Evolutionary conservation across 495 filamentous ascomycete species (phyloP).

Genomic region (Annulohypoxylon stygium): DNA sequence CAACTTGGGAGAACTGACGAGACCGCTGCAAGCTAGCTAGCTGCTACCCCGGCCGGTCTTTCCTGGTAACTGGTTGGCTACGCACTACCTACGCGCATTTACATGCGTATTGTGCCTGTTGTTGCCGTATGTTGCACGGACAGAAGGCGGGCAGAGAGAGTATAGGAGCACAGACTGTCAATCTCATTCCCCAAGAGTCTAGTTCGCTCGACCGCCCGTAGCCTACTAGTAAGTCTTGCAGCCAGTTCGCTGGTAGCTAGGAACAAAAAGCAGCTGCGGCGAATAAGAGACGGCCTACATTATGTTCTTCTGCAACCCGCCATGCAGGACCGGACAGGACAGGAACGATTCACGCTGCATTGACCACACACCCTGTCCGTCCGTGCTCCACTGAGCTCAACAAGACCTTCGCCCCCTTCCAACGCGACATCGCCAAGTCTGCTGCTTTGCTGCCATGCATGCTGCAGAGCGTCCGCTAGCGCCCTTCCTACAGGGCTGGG

Average conservation of each 20-base stretch:
- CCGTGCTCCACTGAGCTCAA: slow-evolving; percentile 33
- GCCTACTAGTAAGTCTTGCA: slow-evolving; percentile 31
- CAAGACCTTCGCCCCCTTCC: slow-evolving; percentile 37
- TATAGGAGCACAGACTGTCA: slow-evolving; percentile 34
- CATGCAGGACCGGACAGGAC: slow-evolving; percentile 49
- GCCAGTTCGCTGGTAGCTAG: slow-evolving; percentile 44
- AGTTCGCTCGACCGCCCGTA: slow-evolving; percentile 30
- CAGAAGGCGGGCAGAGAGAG: slow-evolving; percentile 20
- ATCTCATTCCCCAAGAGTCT: slow-evolving; percentile 30
- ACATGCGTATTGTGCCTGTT: slow-evolving; percentile 29
- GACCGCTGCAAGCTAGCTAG: slow-evolving; percentile 29
- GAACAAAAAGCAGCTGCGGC: slow-evolving; percentile 39
- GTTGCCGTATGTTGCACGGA: slow-evolving; percentile 18
- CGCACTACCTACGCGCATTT: slow-evolving; percentile 29
- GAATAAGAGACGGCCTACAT: slow-evolving; percentile 35
- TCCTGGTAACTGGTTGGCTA: slow-evolving; percentile 21
- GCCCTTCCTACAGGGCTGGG: slow-evolving; percentile 46
- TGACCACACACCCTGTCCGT: slow-evolving; percentile 34
- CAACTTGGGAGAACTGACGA: slow-evolving; percentile 33
- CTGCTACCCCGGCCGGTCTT: background rate
- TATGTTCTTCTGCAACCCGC: slow-evolving; percentile 41
- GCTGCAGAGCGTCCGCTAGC: slow-evolving; percentile 41
- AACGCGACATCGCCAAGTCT: slow-evolving; percentile 46
- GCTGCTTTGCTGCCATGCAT: slow-evolving; percentile 42
- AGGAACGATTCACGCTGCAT: slow-evolving; percentile 50